Evolutionary conservation across 768 basidiomycete species (phyloP).

Genomic region (Psilocybe cubensis): DNA sequence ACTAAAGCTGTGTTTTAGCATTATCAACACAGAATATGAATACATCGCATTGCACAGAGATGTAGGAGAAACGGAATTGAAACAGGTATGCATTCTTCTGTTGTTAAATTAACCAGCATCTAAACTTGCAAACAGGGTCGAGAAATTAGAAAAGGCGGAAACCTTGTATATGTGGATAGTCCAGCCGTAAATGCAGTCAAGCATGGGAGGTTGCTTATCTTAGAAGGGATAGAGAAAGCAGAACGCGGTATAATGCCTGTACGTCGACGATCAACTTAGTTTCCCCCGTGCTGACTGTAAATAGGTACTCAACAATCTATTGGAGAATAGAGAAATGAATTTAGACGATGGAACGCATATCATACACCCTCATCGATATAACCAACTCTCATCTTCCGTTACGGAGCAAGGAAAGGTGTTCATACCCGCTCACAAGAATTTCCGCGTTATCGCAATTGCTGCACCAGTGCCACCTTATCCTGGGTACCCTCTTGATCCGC

Average conservation of each 20-base stretch:
- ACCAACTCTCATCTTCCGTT: conserved; percentile 45
- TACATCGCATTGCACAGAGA: conserved; percentile 69
- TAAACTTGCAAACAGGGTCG: conserved; percentile 41
- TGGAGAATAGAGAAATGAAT: conserved; percentile 79
- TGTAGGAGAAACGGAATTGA: conserved; percentile 73
- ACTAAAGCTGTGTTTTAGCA: conserved; percentile 28
- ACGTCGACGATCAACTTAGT: conserved; percentile 20
- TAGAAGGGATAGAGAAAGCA: conserved; percentile 75
- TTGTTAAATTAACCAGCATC: neutral
- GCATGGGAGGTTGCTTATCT: conserved; percentile 62
- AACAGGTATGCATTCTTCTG: conserved; percentile 45
- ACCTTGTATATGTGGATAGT: conserved; percentile 69
- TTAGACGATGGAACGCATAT: conserved; percentile 74
- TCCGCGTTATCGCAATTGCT: conserved; percentile 70
- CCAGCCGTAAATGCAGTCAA: conserved; percentile 70
- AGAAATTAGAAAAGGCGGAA: conserved; percentile 64
- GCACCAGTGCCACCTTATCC: conserved; percentile 72
- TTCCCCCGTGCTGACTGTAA: conserved; percentile 9
- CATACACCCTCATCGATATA: conserved; percentile 62
- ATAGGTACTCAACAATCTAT: conserved; percentile 63
- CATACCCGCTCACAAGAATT: conserved; percentile 68
- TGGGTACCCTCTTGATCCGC: conserved; percentile 68
- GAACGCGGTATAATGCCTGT: conserved; percentile 77
- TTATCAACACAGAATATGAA: conserved; percentile 72
- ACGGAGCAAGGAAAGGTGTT: conserved; percentile 46